Base-by-base conservation (phyloP, 805 yeast genomes). In the Kuraishia piskuri region DNA sequence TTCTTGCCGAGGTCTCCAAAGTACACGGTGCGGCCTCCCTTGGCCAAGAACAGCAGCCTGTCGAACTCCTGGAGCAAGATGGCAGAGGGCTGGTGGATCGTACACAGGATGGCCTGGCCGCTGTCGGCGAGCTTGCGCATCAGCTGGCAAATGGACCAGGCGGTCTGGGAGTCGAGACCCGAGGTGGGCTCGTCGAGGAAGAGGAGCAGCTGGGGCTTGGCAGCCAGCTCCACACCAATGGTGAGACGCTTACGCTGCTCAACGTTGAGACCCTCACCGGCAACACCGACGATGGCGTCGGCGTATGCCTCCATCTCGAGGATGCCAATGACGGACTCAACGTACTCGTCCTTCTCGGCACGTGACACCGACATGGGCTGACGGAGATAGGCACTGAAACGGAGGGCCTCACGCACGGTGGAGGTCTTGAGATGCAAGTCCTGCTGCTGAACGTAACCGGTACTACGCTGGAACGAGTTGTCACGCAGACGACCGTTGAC, bases 71-170 rank as follows among this genome's bases (percentile, higher is more conserved):
- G 79, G 70, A 88, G 75, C 63, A 88, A 72, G 55, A 85, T 75
- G 52, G 95, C 91, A 8, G 94, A 87, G 62, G 96, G 95, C 68
- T 87, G 95, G 69, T 87, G 94, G 59, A 87, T 87, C 24, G 95
- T 87, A 72, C 84, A 80, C 58, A 81, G 68, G 57, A 81, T 72
- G 23, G 82, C 79, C 60, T 78, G 82, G 21, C 82, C 82, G 54
- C 76, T 70, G 57, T 75, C 74, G 5, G 77, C 82, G 62, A 74
- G 73, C 58, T 71, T 73, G 60, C 77, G 74, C 69, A 76, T 75
- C 63, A 80, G 71, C 59, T 77, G 74, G 58, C 80, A 73, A 59
- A 81, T 76, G 21, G 84, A 77, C 81, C 83, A 75, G 17, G 86
- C 84, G 50, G 84, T 77, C 59, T 76, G 78, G 7, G 84, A 77